Evolutionary conservation across 1,139 yeast species (phyloP).

Genomic region (Trichomonascaceae sp.): DNA sequence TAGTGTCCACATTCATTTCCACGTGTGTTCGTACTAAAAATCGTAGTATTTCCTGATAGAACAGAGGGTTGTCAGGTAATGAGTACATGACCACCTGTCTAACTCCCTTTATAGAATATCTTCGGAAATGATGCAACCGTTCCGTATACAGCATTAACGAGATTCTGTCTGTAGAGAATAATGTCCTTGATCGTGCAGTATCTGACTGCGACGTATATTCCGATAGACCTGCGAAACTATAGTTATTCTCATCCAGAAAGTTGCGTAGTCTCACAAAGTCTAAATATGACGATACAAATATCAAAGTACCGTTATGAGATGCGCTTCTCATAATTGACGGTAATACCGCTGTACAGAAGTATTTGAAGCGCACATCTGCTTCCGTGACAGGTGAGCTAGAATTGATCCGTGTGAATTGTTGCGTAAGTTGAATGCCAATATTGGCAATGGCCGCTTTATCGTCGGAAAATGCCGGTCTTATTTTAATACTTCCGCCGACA

Average conservation of each 20-base stretch:
- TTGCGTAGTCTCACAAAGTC: constrained; percentile 79
- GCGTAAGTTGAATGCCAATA: constrained; percentile 55
- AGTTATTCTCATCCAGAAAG: constrained; percentile 57
- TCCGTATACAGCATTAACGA: constrained; percentile 82
- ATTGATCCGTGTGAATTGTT: constrained; percentile 51
- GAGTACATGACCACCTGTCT: constrained; percentile 77
- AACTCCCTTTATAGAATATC: constrained; percentile 84
- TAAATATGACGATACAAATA: constrained; percentile 79
- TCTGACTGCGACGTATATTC: constrained; percentile 76
- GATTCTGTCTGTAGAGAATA: constrained; percentile 56
- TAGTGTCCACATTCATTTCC: constrained; percentile 40
- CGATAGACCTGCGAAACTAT: constrained; percentile 46
- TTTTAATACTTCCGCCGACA: constrained; percentile 56
- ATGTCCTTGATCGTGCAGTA: constrained; percentile 62
- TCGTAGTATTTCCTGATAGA: constrained; percentile 69
- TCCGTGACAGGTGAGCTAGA: constrained; percentile 46
- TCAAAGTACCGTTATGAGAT: constrained; percentile 64
- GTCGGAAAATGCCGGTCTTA: constrained; percentile 17
- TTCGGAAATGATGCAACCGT: constrained; percentile 84
- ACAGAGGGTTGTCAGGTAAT: constrained; percentile 76
- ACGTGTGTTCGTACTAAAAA: constrained; percentile 37
- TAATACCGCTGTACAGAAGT: constrained; percentile 64
- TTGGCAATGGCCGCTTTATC: constrained; percentile 25
- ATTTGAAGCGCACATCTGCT: constrained; percentile 75
- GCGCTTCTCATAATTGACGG: constrained; percentile 61